Conservation (phyloP, 176 grass and related monocot genomes). For the Elymus sibiricus region DNA sequence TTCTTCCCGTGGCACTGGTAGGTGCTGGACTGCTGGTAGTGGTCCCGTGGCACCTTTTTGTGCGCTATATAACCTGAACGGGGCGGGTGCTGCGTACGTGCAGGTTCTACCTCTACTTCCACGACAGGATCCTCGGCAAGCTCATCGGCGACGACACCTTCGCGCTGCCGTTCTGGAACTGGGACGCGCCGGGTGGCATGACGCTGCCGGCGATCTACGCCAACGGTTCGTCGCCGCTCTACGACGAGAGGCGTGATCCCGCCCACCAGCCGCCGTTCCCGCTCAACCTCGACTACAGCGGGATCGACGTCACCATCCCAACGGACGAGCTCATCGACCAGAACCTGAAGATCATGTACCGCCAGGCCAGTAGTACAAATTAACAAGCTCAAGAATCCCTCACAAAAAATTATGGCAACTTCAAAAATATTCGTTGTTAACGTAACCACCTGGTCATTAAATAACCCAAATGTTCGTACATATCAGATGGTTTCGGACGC, state of each 20-base stretch:
- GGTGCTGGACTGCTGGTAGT: too few relatives aligned
- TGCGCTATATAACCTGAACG: too few relatives aligned
- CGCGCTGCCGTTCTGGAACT: slow-evolving; percentile 85
- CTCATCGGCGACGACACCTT: slow-evolving; percentile 76
- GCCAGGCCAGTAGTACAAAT: slow-evolving; percentile 26
- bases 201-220: slow-evolving; percentile 53
- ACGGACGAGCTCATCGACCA: slow-evolving; percentile 29
- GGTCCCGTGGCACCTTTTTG: too few relatives aligned
- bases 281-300: slow-evolving; percentile 46
- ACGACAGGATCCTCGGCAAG: slow-evolving; percentile 68
- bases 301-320: slow-evolving; percentile 6
- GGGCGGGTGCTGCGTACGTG: too few relatives aligned
- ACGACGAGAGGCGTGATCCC: slow-evolving; percentile 35
- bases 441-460: too few relatives aligned
- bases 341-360: slow-evolving; percentile 74
- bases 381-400: too few relatives aligned
- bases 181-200: slow-evolving; percentile 69
- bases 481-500: not conserved
- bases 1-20: slow-evolving; percentile 77
- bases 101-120: slow-evolving; percentile 58
- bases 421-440: too few relatives aligned
- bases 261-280: slow-evolving; percentile 45
- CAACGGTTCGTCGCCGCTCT: slow-evolving; percentile 40
- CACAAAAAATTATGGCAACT: too few relatives aligned
- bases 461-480: too few relatives aligned